Base-by-base conservation (phyloP, 2,329 filamentous ascomycete genomes). In the Helotiales sp. region DNA sequence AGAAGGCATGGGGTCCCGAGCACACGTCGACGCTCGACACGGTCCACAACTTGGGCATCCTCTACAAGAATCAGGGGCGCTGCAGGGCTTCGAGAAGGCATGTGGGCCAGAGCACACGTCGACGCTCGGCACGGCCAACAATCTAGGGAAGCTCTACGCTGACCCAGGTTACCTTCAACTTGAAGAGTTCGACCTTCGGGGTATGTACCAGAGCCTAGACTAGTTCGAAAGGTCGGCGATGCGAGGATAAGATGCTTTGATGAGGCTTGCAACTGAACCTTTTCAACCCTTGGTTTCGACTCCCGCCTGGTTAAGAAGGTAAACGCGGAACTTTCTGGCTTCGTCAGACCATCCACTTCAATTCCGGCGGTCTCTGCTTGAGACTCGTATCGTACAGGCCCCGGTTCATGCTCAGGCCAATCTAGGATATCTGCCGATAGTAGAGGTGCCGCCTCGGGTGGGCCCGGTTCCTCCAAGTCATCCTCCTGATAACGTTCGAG, bases 191-290 rank as follows among this genome's bases (percentile, higher is more conserved):
- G 30, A 34, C 61, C 65, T 64, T 70, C 65, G 17, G 20, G n/a
- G 40, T 63, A 71, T 24, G 10, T 50, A 30, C 64, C 37, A 8
- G 60, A 63, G n/a, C 55, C 32, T 64, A 71, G 54, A 30, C 55
- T 66, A 20, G n/a, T 59, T 32, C 50, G 49, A 52, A 71, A 71
- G 15, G 61, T 58, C 17, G 58, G 4, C 22, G 69, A 71, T 60
- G 69, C 65, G 20, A 71, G 63, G 15, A 58, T 66, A 26, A 71
- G 58, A 64, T 71, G 69, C 55, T 57, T 69, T 22, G 69, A 71
- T 60, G 69, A 69, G 11, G 69, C 69, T 45, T 28, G 50, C 52
- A 67, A 17, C 10, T 61, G 45, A 45, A 43, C 8, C 17, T 20
- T 4, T 20, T 43, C 40, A 40, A 40, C 34, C 34, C 34, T 40